Base-by-base conservation (phyloP, 1,284 basidiomycete species). In the Volvariella volvacea region DNA sequence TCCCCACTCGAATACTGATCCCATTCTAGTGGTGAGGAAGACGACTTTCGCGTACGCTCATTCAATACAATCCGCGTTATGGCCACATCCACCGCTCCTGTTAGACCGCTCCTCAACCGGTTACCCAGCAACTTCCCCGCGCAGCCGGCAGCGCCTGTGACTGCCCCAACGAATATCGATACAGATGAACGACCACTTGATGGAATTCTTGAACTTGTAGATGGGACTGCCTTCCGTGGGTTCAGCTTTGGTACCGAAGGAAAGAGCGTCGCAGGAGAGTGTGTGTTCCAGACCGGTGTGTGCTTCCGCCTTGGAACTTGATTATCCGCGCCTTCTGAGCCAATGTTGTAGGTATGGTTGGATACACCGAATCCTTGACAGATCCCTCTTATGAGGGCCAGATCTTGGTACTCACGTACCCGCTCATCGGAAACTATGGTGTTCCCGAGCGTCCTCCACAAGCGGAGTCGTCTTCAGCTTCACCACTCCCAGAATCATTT, bases 311-410 rank as follows among this genome's bases (percentile, higher is more conserved):
- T 43, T n/a, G 22, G n/a, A 22, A 15, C 39, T 25, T 20, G 16
- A 28, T 22, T 8, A 14, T 39, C 41, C 25, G 15, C 39, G 33
- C 20, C 36, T 36, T 12, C 32, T 45, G 22, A 49, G 44, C 36
- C 37, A 39, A 48, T 15, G 39, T 36, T 50, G 31, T 61, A 96
- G 94, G 94, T 47, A 96, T 99, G 95, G 93, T 99, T 50, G 96
- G 96, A 39, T 99, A 99, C 67, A 94, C 93, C 48, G 96, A 99
- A 63, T 98, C 96, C 14, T 73, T 99, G 52, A 99, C 96, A 41
- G 96, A 99, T 66, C 96, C 96, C 14, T 99, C 96, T 2, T 99
- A 99, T 69, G 87, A 95, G 64, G 93, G 93, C 42, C 96, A 99
- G 67, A 99, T 99, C 60, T 83, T 99, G 49, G 85, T 99, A 49